Evolutionary conservation across 371 early-diverging fungal species (phyloP).

Genomic region (Saksenaea vasiformis): DNA sequence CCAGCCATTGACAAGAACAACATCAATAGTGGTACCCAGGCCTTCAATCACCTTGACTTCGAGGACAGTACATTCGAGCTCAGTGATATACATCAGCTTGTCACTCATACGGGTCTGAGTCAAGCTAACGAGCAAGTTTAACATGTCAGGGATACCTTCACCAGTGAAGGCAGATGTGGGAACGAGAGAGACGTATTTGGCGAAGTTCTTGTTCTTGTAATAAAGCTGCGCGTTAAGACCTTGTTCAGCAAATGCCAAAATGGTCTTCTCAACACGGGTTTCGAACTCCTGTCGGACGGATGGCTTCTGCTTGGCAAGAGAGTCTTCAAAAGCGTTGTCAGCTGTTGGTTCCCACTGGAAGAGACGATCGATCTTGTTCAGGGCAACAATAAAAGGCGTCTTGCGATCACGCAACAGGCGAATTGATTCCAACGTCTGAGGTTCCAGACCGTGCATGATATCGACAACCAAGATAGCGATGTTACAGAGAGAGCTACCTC

Average conservation of each 20-base stretch:
- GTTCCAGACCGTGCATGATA: slow-evolving; percentile 99
- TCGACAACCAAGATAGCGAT: slow-evolving; percentile 99
- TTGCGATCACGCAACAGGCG: slow-evolving; percentile 92
- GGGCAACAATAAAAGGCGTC: slow-evolving; percentile 99
- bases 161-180: slow-evolving; percentile 99
- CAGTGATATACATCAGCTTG: slow-evolving; percentile 94
- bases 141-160: slow-evolving; percentile 99
- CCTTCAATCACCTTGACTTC: slow-evolving; percentile 99
- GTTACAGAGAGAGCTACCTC: slow-evolving; percentile 99
- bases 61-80: slow-evolving; percentile 98
- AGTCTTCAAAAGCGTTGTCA: slow-evolving; percentile 81
- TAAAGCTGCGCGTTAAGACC: slow-evolving; percentile 96
- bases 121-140: slow-evolving; percentile 91
- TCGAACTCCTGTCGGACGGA: slow-evolving; percentile 90
- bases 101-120: slow-evolving; percentile 97
- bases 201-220: slow-evolving; percentile 96
- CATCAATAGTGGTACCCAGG: slow-evolving; percentile 99
- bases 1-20: slow-evolving; percentile 97
- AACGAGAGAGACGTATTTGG: slow-evolving; percentile 96
- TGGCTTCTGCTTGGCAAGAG: slow-evolving; percentile 79
- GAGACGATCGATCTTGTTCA: slow-evolving; percentile 99
- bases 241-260: slow-evolving; percentile 95
- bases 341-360: slow-evolving; percentile 94
- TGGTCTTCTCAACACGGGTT: slow-evolving; percentile 80
- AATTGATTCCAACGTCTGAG: slow-evolving; percentile 99